Percentiles rank a stretch among this genome's conserved stretches.
Evolutionary conservation across 225 moss, liverwort and hornwort genomes (phyloP).

Genomic region (Thuidium tamariscinum): DNA sequence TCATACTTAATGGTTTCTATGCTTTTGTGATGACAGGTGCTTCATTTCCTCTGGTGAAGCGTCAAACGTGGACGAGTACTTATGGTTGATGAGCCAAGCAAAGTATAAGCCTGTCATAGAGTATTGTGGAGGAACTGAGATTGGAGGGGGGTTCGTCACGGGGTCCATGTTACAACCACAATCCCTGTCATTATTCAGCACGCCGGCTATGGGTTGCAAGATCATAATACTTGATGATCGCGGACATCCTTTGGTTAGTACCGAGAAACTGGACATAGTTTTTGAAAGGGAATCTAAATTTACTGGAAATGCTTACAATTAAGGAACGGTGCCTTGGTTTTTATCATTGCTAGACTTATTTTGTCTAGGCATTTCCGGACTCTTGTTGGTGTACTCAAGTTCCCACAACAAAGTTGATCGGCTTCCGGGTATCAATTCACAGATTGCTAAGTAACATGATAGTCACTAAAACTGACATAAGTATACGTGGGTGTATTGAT

Average conservation of each 20-base stretch:
- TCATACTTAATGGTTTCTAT: neutral
- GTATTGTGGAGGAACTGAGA: constrained; percentile 68
- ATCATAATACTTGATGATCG: constrained; percentile 37
- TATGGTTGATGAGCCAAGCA: constrained; percentile 57
- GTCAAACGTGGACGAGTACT: constrained; percentile 43
- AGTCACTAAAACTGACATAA: neutral
- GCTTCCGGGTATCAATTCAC: neutral
- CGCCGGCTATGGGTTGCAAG: constrained; percentile 58
- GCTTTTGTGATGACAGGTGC: constrained; percentile 28
- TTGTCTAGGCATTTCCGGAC: neutral
- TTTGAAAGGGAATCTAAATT: neutral
- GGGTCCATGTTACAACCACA: constrained; percentile 65
- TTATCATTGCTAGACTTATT: neutral
- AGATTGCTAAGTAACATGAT: neutral
- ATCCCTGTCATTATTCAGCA: constrained; percentile 43
- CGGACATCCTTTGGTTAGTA: constrained; percentile 30
- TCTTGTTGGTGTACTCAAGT: neutral
- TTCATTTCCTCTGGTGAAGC: constrained; percentile 68
- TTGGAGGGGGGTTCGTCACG: constrained; percentile 50
- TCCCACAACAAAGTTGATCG: neutral
- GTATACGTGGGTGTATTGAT: neutral
- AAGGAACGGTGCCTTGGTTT: neutral
- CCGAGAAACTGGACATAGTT: neutral
- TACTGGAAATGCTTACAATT: neutral
- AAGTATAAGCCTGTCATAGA: constrained; percentile 56